Base-by-base conservation (phyloP, 257 asterid genomes). In the Lycium ferocissimum region DNA sequence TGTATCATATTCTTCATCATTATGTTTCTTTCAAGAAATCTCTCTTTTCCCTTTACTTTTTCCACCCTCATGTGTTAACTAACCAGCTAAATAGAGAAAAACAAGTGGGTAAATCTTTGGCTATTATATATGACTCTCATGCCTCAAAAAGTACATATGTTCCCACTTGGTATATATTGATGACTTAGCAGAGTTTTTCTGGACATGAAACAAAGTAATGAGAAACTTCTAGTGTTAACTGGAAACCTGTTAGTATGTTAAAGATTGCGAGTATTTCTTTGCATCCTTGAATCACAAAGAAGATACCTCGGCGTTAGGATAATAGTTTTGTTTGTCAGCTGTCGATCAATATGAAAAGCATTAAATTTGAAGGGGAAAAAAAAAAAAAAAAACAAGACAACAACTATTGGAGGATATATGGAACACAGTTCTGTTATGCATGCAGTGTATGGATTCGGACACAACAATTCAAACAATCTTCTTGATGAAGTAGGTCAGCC, bases 251-350 rank as follows among this genome's bases (percentile, higher is more conserved):
- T 13, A 66, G 73, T 43, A 72, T 45, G n/a, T 73, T 12, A 47
- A 12, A 73, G 45, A 3, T 35, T 67, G 47, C 33, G 33, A 66
- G 12, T 7, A 13, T 67, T 49, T 12, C n/a, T 72, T 72, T 40
- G 58, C 38, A 71, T n/a, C 10, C 80, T 10, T 45, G 20, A 2
- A n/a, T n/a, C n/a, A 73, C 80, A 72, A n/a, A n/a, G 6, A 9
- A 47, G 58, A 72, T 5, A 45, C 38, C 80, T 40, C 11, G 0
- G 18, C 18, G 45, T 45, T 5, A 5, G 38, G 80, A 72, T n/a
- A 45, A n/a, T 45, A 9, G 56, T n/a, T 72, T 72, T n/a, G 80
- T 20, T 72, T 72, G 80, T 72, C 80, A n/a, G 38, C n/a, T 72
- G 10, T 72, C 11, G 10, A 45, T 72, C 12, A 6, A 43, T 72